A percentile compares a stretch with the other conserved stretches of the same genome.
Conservation (phyloP, 116 monocot genomes). For the Thalassia testudinum region DNA sequence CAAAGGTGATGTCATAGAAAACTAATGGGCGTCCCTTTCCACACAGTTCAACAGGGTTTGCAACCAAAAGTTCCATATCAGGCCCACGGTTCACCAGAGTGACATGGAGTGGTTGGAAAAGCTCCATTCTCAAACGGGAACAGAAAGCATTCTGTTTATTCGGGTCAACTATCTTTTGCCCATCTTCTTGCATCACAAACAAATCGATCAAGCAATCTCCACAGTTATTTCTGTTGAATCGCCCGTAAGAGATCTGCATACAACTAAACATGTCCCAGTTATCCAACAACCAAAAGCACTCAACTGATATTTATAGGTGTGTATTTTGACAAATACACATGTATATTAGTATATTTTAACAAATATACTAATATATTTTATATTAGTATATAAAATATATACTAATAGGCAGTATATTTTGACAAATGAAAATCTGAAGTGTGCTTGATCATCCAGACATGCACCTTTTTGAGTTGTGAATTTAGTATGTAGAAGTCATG, state of each 20-base stretch:
- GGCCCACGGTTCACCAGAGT: slow-evolving; percentile 54
- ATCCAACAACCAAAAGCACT: no score
- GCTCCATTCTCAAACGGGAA: slow-evolving; percentile 45
- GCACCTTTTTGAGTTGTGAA: no score
- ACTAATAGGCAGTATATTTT: no score
- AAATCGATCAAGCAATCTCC: slow-evolving; percentile 56
- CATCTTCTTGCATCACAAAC: slow-evolving; percentile 77
- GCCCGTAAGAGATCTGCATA: slow-evolving; percentile 62
- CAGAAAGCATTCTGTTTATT: slow-evolving; percentile 46
- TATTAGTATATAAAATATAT: no score
- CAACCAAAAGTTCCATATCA: slow-evolving; percentile 71
- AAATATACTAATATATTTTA: no score
- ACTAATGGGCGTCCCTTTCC: slow-evolving; percentile 75
- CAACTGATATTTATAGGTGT: no score
- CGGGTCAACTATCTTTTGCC: slow-evolving; percentile 16
- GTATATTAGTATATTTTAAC: no score
- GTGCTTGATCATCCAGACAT: no score
- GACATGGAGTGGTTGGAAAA: slow-evolving; percentile 52
- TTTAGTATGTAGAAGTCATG: no score
- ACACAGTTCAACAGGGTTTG: slow-evolving; percentile 72
- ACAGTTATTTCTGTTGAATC: slow-evolving; percentile 37
- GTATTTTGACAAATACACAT: no score
- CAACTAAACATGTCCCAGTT: no score
- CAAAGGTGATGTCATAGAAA: slow-evolving; percentile 77
- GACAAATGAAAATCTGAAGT: no score